Conservation (phyloP, 192 early-diverging fungal species). For the Entomortierella parvispora region DNA sequence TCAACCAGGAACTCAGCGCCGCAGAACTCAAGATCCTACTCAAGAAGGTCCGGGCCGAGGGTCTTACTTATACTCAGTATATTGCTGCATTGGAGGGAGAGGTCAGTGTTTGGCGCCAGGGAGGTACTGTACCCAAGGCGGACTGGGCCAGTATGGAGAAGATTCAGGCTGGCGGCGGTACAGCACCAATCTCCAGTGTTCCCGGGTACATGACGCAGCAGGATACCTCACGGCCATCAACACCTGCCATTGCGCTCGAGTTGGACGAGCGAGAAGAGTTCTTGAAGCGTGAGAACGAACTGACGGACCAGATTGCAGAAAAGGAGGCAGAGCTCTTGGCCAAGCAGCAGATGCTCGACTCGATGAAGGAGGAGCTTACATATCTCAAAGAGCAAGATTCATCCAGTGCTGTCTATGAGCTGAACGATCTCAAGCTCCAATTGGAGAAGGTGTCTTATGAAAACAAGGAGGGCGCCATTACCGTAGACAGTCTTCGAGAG, state of each 20-base stretch:
- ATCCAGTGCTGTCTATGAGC: conserved; percentile 59
- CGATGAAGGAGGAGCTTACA: conserved; percentile 79
- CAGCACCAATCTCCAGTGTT: conserved; percentile 50
- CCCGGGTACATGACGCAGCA: conserved; percentile 60
- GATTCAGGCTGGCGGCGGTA: conserved; percentile 51
- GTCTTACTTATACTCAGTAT: conserved; percentile 85
- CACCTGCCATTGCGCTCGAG: conserved; percentile 80
- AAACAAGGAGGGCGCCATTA: conserved; percentile 89
- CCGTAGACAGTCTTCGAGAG: conserved; percentile 90
- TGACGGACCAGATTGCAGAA: conserved; percentile 92
- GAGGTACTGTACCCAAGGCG: conserved; percentile 71
- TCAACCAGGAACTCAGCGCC: conserved; percentile 96
- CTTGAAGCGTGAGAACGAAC: conserved; percentile 93
- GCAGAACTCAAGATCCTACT: conserved; percentile 95
- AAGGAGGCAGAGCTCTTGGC: conserved; percentile 86
- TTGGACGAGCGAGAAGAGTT: conserved; percentile 97
- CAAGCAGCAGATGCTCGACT: conserved; percentile 63
- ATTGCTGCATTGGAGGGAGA: conserved; percentile 89
- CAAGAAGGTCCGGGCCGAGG: conserved; percentile 88
- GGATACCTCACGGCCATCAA: conserved; percentile 69
- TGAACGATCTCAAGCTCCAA: conserved; percentile 84
- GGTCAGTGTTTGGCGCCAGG: conserved; percentile 88
- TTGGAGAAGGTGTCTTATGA: conserved; percentile 91
- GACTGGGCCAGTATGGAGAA: conserved; percentile 70
- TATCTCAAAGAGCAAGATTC: conserved; percentile 73